These are phyloP conservation scores for Aspergillus incahuasiensis DNA, from an alignment of 495 filamentous ascomycete genomes.

Conservation along the genomic window DNA sequence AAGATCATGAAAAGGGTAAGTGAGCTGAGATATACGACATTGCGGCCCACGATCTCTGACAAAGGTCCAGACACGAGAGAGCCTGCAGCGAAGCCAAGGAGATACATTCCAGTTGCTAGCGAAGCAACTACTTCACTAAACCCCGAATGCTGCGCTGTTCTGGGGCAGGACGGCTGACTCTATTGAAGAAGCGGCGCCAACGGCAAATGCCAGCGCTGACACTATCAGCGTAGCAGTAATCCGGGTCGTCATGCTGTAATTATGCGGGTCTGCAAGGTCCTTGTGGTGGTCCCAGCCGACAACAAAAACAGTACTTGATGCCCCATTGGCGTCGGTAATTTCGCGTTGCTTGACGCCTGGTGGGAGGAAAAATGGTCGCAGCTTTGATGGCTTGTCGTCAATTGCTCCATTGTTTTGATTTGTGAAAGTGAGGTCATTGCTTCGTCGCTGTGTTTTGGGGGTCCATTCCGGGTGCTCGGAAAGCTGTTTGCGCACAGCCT, in stretches of 20 bases:
- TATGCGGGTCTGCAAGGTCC: slow-evolving; percentile 53
- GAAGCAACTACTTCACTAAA: slow-evolving; percentile 50
- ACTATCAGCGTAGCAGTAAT: slow-evolving; percentile 46
- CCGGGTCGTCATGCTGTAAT: slow-evolving; percentile 42
- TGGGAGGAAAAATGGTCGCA: background rate
- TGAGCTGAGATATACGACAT: slow-evolving; percentile 54
- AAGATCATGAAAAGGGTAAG: slow-evolving; percentile 49
- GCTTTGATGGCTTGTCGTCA: background rate
- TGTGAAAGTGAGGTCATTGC: background rate
- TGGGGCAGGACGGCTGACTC: slow-evolving; percentile 42
- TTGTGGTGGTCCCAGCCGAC: slow-evolving; percentile 53
- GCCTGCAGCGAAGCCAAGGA: slow-evolving; percentile 59
- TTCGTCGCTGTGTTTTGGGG: background rate
- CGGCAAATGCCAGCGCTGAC: slow-evolving; percentile 46
- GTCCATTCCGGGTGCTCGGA: slow-evolving; percentile 6
- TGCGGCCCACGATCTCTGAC: slow-evolving; percentile 56
- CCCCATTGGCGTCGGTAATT: background rate
- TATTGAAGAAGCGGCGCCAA: slow-evolving; percentile 49
- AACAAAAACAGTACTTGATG: slow-evolving; percentile 21
- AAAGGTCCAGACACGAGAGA: slow-evolving; percentile 48
- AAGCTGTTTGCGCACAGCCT: slow-evolving; percentile 10
- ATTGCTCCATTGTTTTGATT: background rate
- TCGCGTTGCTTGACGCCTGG: slow-evolving; percentile 6
- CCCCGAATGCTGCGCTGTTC: slow-evolving; percentile 43
- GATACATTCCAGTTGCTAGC: slow-evolving; percentile 47